Evolutionary conservation across 75 land plant species (phyloP).

Genomic region (Sequoia sempervirens): DNA sequence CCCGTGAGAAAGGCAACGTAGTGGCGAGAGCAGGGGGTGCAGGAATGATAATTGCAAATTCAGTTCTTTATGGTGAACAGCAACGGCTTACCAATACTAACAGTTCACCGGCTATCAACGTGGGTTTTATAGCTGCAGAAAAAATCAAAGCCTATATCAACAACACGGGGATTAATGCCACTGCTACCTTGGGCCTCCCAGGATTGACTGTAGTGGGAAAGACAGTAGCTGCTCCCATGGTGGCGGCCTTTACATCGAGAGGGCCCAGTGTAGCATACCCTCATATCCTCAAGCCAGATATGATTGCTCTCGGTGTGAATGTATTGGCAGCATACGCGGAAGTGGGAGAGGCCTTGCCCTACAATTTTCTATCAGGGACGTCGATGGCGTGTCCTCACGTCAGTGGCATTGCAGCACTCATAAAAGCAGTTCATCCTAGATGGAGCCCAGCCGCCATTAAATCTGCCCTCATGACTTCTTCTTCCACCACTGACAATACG

Average conservation of each 20-base stretch:
- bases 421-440: conserved; percentile 38
- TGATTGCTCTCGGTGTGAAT: conserved; percentile 50
- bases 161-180: neutral
- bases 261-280: conserved; percentile 42
- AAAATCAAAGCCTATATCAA: neutral
- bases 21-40: too few relatives aligned
- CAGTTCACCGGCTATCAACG: neutral
- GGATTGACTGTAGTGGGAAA: conserved; percentile 11
- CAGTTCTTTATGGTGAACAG: too few relatives aligned
- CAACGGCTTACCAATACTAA: neutral
- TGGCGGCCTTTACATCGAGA: conserved; percentile 47
- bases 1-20: too few relatives aligned
- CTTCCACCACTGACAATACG: neutral
- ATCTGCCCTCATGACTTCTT: conserved; percentile 60
- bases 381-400: conserved; percentile 70
- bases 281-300: conserved; percentile 54
- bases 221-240: conserved; percentile 24
- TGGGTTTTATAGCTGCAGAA: neutral
- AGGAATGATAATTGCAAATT: too few relatives aligned
- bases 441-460: conserved; percentile 72
- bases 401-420: conserved; percentile 51
- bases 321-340: conserved; percentile 53
- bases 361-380: conserved; percentile 42
- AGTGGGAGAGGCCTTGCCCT: neutral
- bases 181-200: neutral